A percentile compares a stretch with the other conserved stretches of the same genome.
phyloP scores from a whole-genome alignment of 78 protist genomes.

The Guillardia theta region DNA sequence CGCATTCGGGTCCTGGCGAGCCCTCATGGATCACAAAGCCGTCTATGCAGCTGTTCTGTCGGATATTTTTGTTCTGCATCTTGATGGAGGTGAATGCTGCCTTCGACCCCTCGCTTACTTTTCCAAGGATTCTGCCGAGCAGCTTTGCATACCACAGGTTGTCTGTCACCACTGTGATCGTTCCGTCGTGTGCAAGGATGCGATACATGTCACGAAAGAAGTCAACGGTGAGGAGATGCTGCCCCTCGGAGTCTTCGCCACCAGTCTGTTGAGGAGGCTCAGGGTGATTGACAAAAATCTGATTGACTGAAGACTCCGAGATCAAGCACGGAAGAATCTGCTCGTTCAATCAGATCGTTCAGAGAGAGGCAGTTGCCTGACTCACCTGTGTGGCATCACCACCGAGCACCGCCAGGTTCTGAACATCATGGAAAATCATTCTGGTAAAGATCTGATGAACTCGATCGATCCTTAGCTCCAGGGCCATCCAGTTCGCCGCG shows the following conservation, averaged over 20 bases:
- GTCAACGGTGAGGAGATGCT: background rate
- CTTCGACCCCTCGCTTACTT: background rate
- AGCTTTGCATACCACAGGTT: background rate
- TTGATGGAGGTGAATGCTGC: background rate
- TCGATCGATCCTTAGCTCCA: background rate
- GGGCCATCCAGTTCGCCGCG: background rate
- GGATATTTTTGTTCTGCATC: too few relatives aligned
- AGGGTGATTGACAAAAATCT: background rate
- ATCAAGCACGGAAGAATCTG: background rate
- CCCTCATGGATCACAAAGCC: background rate
- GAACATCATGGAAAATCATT: background rate
- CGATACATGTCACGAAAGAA: background rate
- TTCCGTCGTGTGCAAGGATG: background rate
- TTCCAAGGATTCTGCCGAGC: background rate
- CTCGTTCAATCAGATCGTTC: too few relatives aligned
- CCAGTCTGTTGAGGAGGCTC: conserved; percentile 17
- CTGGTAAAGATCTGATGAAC: background rate
- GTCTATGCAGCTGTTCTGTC: too few relatives aligned
- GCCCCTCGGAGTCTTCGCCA: background rate
- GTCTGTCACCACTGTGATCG: background rate
- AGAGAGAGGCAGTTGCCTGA: too few relatives aligned
- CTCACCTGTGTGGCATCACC: background rate
- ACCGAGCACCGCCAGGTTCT: background rate
- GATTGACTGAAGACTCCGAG: background rate
- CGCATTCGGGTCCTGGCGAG: background rate